Conservation (phyloP, 352 stramenopile species). For the Phytopythium chamaehyphon region DNA sequence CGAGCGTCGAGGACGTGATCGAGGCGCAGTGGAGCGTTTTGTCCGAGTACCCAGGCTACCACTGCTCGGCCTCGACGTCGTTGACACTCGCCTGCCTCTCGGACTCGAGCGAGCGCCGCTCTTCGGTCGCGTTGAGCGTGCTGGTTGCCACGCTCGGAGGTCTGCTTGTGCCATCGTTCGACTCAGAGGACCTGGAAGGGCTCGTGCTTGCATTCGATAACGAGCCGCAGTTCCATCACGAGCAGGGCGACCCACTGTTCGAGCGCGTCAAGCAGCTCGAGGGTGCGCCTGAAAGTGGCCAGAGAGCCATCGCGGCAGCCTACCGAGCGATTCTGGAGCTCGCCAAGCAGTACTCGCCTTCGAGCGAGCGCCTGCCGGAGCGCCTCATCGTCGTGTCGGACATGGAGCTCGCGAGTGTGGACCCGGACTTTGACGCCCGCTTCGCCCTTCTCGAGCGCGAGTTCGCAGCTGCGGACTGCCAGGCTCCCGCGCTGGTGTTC, state of each 20-base stretch:
- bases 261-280: constrained; percentile 19
- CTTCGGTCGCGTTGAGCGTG: constrained; percentile 41
- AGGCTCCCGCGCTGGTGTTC: constrained; percentile 60
- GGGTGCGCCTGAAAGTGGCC: constrained; percentile 33
- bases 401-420: constrained; percentile 75
- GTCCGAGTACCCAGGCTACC: constrained; percentile 19
- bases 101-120: constrained; percentile 27
- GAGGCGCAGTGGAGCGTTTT: constrained; percentile 52
- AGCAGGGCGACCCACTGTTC: constrained; percentile 26
- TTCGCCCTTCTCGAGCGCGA: constrained; percentile 32
- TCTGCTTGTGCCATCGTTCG: constrained; percentile 36
- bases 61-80: constrained; percentile 19
- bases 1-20: constrained; percentile 25
- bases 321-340: constrained; percentile 54
- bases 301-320: constrained; percentile 61
- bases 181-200: constrained; percentile 40
- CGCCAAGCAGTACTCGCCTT: constrained; percentile 25
- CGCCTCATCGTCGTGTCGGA: constrained; percentile 77
- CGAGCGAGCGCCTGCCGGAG: constrained; percentile 42
- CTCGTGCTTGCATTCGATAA: constrained; percentile 55
- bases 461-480: constrained; percentile 29
- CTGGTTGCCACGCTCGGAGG: constrained; percentile 10
- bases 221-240: constrained; percentile 30
- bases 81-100: constrained; percentile 56
- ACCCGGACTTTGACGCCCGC: constrained; percentile 37